These are phyloP conservation scores for Sporothrix phasma DNA, from an alignment of 2,329 filamentous ascomycete genomes.

Conservation along the genomic window DNA sequence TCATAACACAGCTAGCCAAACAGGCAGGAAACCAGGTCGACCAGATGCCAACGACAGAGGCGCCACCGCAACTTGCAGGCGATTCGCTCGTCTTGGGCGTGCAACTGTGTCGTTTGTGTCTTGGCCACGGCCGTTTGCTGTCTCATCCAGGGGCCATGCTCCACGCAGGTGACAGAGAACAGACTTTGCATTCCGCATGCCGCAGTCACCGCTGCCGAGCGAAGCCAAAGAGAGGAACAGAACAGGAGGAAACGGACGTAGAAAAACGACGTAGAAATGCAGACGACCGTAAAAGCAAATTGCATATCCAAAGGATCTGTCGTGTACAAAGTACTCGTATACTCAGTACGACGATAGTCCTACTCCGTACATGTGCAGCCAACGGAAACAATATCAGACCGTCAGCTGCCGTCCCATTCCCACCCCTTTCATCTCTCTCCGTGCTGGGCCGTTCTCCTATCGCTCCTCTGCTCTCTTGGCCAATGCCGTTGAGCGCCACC, in stretches of 20 bases:
- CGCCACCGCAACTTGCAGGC: background rate
- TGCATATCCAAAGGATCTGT: background rate
- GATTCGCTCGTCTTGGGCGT: background rate
- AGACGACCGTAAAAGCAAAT: background rate
- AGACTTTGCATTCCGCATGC: background rate
- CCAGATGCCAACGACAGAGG: background rate
- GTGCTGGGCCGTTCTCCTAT: background rate
- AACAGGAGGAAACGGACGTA: background rate
- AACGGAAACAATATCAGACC: background rate
- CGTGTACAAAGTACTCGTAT: no score
- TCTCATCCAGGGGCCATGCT: background rate
- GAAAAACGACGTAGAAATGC: background rate
- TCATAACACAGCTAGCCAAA: background rate
- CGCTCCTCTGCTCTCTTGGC: background rate
- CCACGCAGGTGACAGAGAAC: background rate
- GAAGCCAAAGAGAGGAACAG: background rate
- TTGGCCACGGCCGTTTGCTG: constrained; percentile 7
- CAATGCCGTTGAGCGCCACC: background rate
- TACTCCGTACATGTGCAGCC: no score
- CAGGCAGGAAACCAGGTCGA: background rate
- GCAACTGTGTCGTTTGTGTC: background rate
- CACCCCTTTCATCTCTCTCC: background rate
- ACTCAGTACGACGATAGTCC: no score
- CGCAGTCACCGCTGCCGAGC: background rate
- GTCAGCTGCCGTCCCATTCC: background rate